These are phyloP conservation scores for Termitomyces sp. DNA, from an alignment of 768 basidiomycete species.

Conservation along the genomic window DNA sequence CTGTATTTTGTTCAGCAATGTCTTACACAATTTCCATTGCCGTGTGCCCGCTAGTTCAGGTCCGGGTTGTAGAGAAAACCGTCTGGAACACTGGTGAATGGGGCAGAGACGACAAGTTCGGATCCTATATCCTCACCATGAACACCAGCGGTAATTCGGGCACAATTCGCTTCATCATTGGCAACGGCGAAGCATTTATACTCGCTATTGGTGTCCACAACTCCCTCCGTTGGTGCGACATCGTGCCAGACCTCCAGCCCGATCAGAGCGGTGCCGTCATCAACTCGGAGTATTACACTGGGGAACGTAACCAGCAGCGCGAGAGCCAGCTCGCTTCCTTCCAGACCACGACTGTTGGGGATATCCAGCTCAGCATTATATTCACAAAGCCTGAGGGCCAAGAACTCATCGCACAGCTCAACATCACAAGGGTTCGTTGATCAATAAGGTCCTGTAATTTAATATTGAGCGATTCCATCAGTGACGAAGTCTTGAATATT, in stretches of 20 bases:
- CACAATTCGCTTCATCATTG: constrained; percentile 6
- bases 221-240: constrained; percentile 32
- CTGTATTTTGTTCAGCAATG: too few relatives aligned
- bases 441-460: too few relatives aligned
- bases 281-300: constrained; percentile 22
- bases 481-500: background rate
- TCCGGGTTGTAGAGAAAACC: too few relatives aligned
- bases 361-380: background rate
- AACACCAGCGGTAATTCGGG: constrained; percentile 38
- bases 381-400: background rate
- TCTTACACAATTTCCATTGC: too few relatives aligned
- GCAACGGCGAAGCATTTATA: constrained; percentile 24
- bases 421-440: too few relatives aligned
- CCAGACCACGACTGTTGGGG: background rate
- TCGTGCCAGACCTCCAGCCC: constrained; percentile 22
- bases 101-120: too few relatives aligned
- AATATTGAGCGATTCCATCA: constrained; percentile 17
- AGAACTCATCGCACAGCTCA: background rate
- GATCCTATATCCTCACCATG: constrained; percentile 27
- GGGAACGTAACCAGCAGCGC: background rate
- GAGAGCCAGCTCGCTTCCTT: too few relatives aligned
- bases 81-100: too few relatives aligned
- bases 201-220: constrained; percentile 32
- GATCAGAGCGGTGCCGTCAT: constrained; percentile 19
- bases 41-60: too few relatives aligned